Evolutionary conservation across 495 filamentous ascomycete species (phyloP), one percentile per base, ranked within the genome.

Genomic region (Neurospora sp.): DNA sequence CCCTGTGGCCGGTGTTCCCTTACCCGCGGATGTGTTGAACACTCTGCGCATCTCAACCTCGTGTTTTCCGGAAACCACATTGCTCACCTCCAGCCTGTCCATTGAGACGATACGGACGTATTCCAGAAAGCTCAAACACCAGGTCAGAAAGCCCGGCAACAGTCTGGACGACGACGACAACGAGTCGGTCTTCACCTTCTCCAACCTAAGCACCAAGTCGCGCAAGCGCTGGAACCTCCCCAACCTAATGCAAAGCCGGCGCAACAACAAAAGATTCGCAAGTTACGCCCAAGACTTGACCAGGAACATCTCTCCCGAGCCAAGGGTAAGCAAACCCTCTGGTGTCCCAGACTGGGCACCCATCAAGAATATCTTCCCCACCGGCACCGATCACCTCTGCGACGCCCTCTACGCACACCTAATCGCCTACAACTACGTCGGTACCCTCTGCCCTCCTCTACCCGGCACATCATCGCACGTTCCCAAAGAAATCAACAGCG

Each of bases 351-450:
- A 78, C n/a, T 85, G 84, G 83, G 70, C 74, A 1, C 84, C 86
- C 7, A 87, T 92, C 74, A 83, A 85, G 35, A 85, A 83, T 20
- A 88, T 91, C 31, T 92, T 91, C 71, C 87, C 88, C 0, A 71
- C 82, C 9, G 86, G 84, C 31, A 81, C 86, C 6, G 85, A 89
- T 69, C 85, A 83, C 71, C 78, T 89, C 5, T 86, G 89, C 39
- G 87, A 90, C 68, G 84, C 88, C 6, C 84, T 92, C n/a, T 91
- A 90, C 72, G 89, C 89, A 2, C 86, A 89, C 46, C 75, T 92
- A 27, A 82, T 91, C 22, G 89, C 87, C 0, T 88, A 87, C 71
- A 91, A 91, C 74, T 90, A 90, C 77, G 78, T 91, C 38, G 79
- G 83, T 72, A 84, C 82, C 8, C 74, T 86, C 35, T 82, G 80